Evolutionary conservation across 1,284 basidiomycete species (phyloP).

Genomic region (Vanrija humicola): DNA sequence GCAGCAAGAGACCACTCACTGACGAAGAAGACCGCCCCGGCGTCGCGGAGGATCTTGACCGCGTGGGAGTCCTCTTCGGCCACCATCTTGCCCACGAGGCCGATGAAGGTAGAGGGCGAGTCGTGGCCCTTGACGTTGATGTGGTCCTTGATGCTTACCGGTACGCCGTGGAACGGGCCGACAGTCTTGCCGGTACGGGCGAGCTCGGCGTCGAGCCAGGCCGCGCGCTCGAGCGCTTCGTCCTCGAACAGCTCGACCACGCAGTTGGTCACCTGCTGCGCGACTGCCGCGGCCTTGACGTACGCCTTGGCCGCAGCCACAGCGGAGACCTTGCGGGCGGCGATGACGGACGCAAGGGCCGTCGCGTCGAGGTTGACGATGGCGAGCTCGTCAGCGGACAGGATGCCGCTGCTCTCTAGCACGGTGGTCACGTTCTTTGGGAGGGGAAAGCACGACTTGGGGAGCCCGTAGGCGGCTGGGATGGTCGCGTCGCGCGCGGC

Average conservation of each 20-base stretch:
- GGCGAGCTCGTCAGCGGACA: constrained; percentile 22
- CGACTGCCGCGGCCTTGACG: constrained; percentile 21
- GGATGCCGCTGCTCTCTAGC: constrained; percentile 10
- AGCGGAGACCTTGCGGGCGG: constrained; percentile 21
- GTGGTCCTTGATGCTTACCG: constrained; percentile 58
- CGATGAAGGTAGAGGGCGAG: constrained; percentile 20
- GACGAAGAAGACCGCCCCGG: constrained; percentile 25
- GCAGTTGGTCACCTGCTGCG: constrained; percentile 57
- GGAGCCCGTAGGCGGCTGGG: constrained; percentile 9
- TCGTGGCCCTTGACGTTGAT: constrained; percentile 46
- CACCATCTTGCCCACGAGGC: constrained; percentile 14
- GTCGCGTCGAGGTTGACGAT: constrained; percentile 41
- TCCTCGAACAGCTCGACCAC: constrained; percentile 66
- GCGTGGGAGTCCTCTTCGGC: constrained; percentile 11
- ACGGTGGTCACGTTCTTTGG: neutral
- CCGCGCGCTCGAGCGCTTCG: constrained; percentile 53
- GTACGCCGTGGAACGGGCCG: constrained; percentile 63
- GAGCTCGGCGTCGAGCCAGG: constrained; percentile 57
- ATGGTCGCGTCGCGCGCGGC: constrained; percentile 14
- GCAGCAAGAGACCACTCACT: neutral
- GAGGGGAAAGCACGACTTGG: neutral
- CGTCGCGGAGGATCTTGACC: constrained; percentile 19
- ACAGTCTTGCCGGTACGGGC: constrained; percentile 52
- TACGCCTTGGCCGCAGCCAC: constrained; percentile 33
- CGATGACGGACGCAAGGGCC: constrained; percentile 34